Conservation (phyloP, 306 rosid species). For the Inga oerstediana region DNA sequence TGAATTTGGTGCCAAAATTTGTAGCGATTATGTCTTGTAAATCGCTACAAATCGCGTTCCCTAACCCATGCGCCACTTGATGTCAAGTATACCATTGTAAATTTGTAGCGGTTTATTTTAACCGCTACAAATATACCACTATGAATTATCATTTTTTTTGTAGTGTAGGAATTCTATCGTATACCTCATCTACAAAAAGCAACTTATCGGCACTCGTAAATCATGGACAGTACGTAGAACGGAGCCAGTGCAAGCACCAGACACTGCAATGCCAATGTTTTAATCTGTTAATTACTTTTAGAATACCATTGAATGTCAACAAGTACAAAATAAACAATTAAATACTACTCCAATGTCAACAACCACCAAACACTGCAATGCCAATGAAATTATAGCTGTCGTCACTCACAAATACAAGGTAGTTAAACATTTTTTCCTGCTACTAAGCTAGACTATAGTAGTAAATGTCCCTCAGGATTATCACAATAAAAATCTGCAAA, state of each 20-base stretch:
- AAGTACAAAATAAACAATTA: neutral
- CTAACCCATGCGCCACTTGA: no score
- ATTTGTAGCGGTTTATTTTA: no score
- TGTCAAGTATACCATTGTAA: no score
- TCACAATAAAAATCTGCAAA: neutral
- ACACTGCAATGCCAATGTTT: neutral
- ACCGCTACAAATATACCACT: no score
- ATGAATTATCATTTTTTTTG: no score
- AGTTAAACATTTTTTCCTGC: neutral
- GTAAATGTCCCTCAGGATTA: slow-evolving; percentile 8
- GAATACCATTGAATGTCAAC: neutral
- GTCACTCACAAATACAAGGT: neutral
- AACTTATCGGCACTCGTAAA: neutral
- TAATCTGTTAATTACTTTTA: neutral
- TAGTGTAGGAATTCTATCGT: neutral
- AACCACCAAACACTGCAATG: no score
- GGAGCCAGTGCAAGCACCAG: neutral
- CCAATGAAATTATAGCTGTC: neutral
- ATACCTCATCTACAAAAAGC: neutral
- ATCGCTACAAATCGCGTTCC: no score
- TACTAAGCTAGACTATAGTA: neutral
- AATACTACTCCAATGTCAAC: neutral
- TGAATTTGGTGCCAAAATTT: no score
- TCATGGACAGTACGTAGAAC: neutral
- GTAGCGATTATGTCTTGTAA: no score